Percentiles rank a stretch among this genome's conserved stretches.
phyloP scores from a whole-genome alignment of 2,329 filamentous ascomycete species.

The Rutstroemia sp. region DNA sequence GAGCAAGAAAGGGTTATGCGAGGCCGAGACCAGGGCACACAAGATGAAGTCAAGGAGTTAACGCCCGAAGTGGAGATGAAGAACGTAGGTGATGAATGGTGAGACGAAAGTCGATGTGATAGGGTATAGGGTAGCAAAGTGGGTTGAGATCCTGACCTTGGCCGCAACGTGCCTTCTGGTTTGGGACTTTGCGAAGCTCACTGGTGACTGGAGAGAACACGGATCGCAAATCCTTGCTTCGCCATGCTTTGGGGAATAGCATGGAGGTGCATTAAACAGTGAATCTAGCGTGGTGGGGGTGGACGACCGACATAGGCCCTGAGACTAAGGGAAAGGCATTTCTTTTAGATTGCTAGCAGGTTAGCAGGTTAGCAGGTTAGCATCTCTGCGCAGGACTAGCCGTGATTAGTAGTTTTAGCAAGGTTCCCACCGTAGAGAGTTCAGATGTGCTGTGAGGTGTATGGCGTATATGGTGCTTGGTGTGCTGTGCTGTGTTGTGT shows the following conservation, averaged over 20 bases:
- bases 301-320: slow-evolving; percentile 1
- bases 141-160: background rate
- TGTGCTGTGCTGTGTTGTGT: background rate
- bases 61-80: slow-evolving; percentile 5
- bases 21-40: slow-evolving; percentile 3
- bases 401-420: background rate
- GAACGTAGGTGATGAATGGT: slow-evolving; percentile 4
- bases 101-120: slow-evolving; percentile 6
- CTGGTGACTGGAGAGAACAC: slow-evolving; percentile 4
- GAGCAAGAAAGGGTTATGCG: slow-evolving; percentile 1
- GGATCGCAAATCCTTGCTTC: slow-evolving; percentile 3
- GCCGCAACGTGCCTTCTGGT: slow-evolving; percentile 4
- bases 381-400: background rate
- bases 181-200: background rate
- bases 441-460: background rate
- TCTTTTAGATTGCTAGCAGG: background rate
- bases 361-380: background rate
- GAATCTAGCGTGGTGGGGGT: slow-evolving; percentile 1
- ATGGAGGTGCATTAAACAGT: background rate
- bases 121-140: slow-evolving; percentile 1
- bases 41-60: slow-evolving; percentile 3
- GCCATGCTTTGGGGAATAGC: background rate
- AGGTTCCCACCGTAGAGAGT: background rate
- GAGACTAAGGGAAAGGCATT: background rate
- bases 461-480: background rate